Evolutionary conservation across 2,329 filamentous ascomycete species (phyloP), one percentile per base, ranked within the genome.

Genomic region (Pezicula rhizophila): DNA sequence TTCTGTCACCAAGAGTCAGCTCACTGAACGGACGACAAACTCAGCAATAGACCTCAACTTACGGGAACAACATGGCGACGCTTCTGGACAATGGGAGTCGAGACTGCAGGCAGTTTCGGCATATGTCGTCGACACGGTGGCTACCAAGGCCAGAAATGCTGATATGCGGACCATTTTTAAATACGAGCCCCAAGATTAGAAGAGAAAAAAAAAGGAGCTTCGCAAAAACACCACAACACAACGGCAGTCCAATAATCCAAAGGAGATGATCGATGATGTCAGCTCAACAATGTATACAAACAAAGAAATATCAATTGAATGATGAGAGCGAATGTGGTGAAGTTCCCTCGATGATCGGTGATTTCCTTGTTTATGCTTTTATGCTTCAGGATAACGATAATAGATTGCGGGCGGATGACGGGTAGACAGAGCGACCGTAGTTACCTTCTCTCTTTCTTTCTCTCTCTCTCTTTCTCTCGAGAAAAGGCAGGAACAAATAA

Each of bases 51-150:
- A 25, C 20, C 28, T 26, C 15, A 35, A 57, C 85, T 74, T 74
- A 91, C 87, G 84, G 50, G 86, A 89, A 67, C 87, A 91, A 72
- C 87, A 90, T 26, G 85, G 87, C n/a, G 79, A 70, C 40, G 79
- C 76, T 61, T 84, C 66, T 8, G 89, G 88, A 65, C 90, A 96
- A 55, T 83, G 79, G 52, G 72, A 69, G 39, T 64, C 64, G 15
- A 77, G 62, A 10, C 70, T 68, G 63, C 80, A 84, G 42, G 34
- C 31, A 3, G 49, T 41, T 17, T 51, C 38, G 33, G 55, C 59
- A 15, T 56, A 52, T 10, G 53, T 57, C 10, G 55, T 48, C 12
- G 60, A 57, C 5, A 52, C 58, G 2, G 59, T 51, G 15, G 57
- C 58, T 54, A 62, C 47, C 15, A 47, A 54, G 35, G 53, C 45